phyloP scores from a whole-genome alignment of 108 stramenopile genomes.

The Hondaea fermentalgiana region DNA sequence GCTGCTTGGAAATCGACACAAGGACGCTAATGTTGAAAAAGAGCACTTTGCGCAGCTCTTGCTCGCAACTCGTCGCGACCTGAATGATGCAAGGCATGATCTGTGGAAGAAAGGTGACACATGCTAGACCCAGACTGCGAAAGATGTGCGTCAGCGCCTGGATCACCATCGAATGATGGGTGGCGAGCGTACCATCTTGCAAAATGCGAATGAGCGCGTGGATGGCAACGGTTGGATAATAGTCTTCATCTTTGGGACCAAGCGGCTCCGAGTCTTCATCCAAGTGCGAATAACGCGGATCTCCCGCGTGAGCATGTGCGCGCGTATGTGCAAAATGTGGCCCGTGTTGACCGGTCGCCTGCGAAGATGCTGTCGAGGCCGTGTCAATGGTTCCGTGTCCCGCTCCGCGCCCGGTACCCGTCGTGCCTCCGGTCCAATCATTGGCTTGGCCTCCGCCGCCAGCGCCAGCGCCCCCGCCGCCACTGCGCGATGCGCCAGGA shows the following conservation, averaged over 20 bases:
- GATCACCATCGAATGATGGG: constrained; percentile 81
- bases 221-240: constrained; percentile 84
- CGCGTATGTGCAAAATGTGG: neutral
- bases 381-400: neutral
- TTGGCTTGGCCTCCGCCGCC: no score
- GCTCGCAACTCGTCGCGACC: constrained; percentile 37
- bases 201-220: constrained; percentile 77
- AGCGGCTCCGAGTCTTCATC: constrained; percentile 69
- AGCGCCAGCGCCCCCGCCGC: neutral
- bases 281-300: neutral
- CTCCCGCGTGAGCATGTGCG: neutral
- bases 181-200: constrained; percentile 68
- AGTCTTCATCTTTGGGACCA: constrained; percentile 76
- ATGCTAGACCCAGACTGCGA: constrained; percentile 69
- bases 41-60: constrained; percentile 72
- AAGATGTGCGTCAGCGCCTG: constrained; percentile 87
- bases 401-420: no score
- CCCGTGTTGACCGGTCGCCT: constrained; percentile 4
- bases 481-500: neutral
- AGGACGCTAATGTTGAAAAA: constrained; percentile 75
- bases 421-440: no score
- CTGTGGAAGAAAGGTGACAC: constrained; percentile 69
- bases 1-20: constrained; percentile 70
- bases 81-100: constrained; percentile 80
- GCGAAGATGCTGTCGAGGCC: neutral